A percentile compares a stretch with the other conserved stretches of the same genome.
These are phyloP conservation scores for Ceratonia siliqua DNA, from an alignment of 306 rosid genomes.

Conservation along the genomic window DNA sequence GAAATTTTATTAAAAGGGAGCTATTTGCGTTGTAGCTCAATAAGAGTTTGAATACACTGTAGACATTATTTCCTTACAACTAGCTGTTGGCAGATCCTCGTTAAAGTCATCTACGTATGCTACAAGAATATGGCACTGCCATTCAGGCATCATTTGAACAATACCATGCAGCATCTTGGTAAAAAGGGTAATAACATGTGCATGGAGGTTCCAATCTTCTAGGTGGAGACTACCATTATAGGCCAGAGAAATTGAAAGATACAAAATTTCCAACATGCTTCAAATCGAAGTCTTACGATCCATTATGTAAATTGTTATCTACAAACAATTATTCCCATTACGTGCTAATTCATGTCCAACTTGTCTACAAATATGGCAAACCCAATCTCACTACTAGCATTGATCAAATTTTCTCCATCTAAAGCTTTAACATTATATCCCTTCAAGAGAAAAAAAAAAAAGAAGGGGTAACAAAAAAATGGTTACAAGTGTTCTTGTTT, in stretches of 20 bases:
- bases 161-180: neutral
- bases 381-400: conserved; percentile 31
- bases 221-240: neutral
- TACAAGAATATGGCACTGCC: neutral
- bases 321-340: conserved; percentile 15
- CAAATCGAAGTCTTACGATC: conserved; percentile 18
- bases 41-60: neutral
- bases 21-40: neutral
- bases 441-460: conserved; percentile 35
- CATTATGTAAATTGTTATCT: conserved; percentile 18
- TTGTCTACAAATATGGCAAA: conserved; percentile 25
- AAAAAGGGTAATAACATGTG: neutral
- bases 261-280: conserved; percentile 10
- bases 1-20: neutral
- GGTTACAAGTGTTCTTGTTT: conserved; percentile 39
- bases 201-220: neutral
- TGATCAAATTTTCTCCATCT: conserved; percentile 32
- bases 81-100: neutral
- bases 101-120: neutral
- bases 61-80: conserved; percentile 4
- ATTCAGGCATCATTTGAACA: conserved; percentile 7
- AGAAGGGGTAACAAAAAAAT: neutral
- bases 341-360: conserved; percentile 25
- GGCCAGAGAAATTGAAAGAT: neutral
- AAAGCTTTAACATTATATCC: conserved; percentile 49